phyloP scores from a whole-genome alignment of 106 monocot species.

The Posidonia australis region DNA sequence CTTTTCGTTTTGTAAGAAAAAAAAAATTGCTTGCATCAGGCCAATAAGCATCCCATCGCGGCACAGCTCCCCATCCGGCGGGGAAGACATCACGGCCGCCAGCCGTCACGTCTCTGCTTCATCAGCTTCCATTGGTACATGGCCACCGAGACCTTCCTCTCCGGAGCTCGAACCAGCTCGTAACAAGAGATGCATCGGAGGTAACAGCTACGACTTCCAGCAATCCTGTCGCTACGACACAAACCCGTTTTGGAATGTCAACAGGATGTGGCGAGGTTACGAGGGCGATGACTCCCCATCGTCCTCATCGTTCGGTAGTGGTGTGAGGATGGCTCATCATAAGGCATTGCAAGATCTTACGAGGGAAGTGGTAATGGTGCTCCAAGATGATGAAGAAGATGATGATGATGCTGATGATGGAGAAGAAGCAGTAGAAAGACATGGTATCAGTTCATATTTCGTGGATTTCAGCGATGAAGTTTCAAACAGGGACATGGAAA shows the following conservation, averaged over 20 bases:
- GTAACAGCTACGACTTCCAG: not conserved
- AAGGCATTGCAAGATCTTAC: constrained; percentile 13
- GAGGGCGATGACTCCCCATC: constrained; percentile 15
- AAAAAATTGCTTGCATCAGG: no score
- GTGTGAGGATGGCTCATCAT: not conserved
- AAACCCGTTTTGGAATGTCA: constrained; percentile 9
- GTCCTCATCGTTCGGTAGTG: constrained; percentile 11
- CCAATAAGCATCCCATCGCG: constrained; percentile 39
- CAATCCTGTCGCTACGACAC: not conserved
- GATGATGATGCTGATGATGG: no score
- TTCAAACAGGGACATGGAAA: constrained; percentile 13
- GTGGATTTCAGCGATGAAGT: constrained; percentile 10
- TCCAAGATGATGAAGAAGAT: constrained; percentile 9
- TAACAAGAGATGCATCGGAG: not conserved
- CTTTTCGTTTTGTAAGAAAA: no score
- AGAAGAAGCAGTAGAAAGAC: not conserved
- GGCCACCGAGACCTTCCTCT: not conserved
- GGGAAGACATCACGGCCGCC: not conserved
- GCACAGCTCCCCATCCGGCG: constrained; percentile 20
- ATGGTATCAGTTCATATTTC: constrained; percentile 1
- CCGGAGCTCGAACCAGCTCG: not conserved
- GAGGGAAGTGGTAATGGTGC: constrained; percentile 13
- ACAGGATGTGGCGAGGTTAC: not conserved
- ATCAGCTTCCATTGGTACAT: no score
- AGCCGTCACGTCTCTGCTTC: not conserved